These are phyloP conservation scores for Acanthamoeba castellanii DNA, from an alignment of 208 protist genomes.

Conservation along the genomic window DNA sequence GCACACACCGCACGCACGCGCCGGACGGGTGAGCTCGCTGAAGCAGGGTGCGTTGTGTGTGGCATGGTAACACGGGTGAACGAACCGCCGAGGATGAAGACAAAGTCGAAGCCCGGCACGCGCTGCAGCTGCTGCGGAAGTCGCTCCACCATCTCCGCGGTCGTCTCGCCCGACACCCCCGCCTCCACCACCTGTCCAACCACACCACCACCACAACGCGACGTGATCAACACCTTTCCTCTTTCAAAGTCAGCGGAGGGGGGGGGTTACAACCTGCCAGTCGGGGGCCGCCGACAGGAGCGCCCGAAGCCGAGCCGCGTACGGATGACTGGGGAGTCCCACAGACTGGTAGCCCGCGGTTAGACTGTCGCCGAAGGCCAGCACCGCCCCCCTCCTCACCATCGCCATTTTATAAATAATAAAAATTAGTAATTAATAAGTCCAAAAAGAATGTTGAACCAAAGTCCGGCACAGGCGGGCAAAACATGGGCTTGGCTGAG, in stretches of 20 bases:
- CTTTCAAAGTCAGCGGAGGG: neutral
- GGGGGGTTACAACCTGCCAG: neutral
- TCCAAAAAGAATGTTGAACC: no score
- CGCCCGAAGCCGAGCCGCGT: neutral
- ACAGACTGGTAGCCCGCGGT: neutral
- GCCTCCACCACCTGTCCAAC: neutral
- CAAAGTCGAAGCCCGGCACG: neutral
- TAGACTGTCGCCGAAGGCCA: neutral
- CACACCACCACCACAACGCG: neutral
- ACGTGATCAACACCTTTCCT: neutral
- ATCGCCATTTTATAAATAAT: neutral
- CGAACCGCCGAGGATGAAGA: slow-evolving; percentile 10
- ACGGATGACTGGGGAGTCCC: neutral
- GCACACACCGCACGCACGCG: no score
- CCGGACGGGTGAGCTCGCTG: no score
- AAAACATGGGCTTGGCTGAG: no score
- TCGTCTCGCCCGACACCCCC: neutral
- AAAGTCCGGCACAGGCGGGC: no score
- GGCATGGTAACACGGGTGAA: no score
- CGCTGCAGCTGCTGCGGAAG: neutral
- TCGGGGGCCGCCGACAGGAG: neutral
- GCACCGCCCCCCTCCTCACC: neutral
- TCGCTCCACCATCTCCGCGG: neutral
- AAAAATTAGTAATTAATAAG: no score
- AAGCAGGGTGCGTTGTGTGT: no score